Evolutionary conservation across 352 stramenopile genomes (phyloP).

Genomic region (Pythium phragmiticola): DNA sequence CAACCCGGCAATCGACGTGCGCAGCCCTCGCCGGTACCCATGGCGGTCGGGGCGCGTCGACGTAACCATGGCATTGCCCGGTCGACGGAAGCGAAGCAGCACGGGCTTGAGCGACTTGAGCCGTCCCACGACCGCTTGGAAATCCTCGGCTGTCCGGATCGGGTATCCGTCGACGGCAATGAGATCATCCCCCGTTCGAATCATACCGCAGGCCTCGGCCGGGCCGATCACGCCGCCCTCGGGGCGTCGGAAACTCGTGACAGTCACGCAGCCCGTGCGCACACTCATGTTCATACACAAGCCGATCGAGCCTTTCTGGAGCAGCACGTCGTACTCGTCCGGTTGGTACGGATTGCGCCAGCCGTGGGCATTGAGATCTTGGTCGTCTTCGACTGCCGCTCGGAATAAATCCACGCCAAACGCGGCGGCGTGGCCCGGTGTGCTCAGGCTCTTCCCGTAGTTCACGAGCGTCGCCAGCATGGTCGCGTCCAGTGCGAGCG

Average conservation of each 20-base stretch:
- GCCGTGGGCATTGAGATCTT: conserved; percentile 40
- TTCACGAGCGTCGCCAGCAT: conserved; percentile 44
- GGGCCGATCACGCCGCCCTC: conserved; percentile 73
- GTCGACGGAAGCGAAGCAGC: conserved; percentile 75
- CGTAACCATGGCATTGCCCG: conserved; percentile 27
- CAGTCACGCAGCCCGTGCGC: conserved; percentile 69
- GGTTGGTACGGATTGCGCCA: conserved; percentile 66
- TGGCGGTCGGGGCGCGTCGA: conserved; percentile 32
- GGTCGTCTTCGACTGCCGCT: conserved; percentile 41
- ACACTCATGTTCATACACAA: conserved; percentile 92
- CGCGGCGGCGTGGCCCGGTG: conserved; percentile 56
- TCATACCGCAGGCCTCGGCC: conserved; percentile 79
- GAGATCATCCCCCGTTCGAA: conserved; percentile 74
- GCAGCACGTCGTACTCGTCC: conserved; percentile 83
- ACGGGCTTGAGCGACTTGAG: conserved; percentile 81
- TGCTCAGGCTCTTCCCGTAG: conserved; percentile 65
- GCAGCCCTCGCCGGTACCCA: conserved; percentile 61
- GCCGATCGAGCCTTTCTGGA: conserved; percentile 85
- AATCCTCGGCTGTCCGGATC: conserved; percentile 79
- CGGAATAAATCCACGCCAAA: conserved; percentile 72
- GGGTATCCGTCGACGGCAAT: conserved; percentile 79
- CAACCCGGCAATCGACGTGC: conserved; percentile 59
- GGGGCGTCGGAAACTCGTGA: conserved; percentile 81
- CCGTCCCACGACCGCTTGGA: conserved; percentile 74
- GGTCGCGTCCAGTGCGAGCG: conserved; percentile 49